Evolutionary conservation across 192 early-diverging fungal species (phyloP), one percentile per base, ranked within the genome.

Genomic region (Obelidium mucronatum): DNA sequence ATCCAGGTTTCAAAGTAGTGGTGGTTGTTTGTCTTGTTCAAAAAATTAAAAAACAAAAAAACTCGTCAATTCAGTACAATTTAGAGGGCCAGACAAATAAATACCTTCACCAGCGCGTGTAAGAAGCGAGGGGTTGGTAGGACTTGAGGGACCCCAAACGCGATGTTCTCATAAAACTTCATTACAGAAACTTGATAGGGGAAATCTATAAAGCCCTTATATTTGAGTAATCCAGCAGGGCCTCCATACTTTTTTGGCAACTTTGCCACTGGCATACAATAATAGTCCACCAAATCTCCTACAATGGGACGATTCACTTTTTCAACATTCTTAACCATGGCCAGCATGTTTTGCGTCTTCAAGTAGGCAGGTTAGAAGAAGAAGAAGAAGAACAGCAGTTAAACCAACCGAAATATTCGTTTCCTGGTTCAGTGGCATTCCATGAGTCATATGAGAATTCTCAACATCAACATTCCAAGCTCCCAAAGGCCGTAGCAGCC

Each of bases 101-200:
- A 34, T 69, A 52, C 42, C 39, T 52, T 40, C 6, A 52, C 33
- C n/a, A 69, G 24, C 31, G 6, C 1, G 1, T 52, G 17, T 17
- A 42, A 31, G 8, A 69, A 53, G 22, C 67, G 13, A 19, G 67
- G 42, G 0, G 67, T 52, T 24, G 67, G 67, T 30, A 69, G 8
- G 8, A 51, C 31, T 31, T 69, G 67, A 19, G 67, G 67, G 17
- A 69, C 44, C 26, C 67, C 67, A 22, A 26, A 17, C 11, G 67
- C 67, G 52, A 69, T 52, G 6, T 69, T 69, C 40, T 69, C 67
- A 31, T 69, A 69, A 69, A 69, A 69, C 67, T 69, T 69, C 67
- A 69, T 69, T 15, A 69, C 67, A 1, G 67, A 69, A 15, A 40
- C 31, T 53, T 69, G 67, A 30, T 69, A 69, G 1, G 67, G 67